Conservation (phyloP, 169 alveolate species). For the Toxoplasma gondii region DNA sequence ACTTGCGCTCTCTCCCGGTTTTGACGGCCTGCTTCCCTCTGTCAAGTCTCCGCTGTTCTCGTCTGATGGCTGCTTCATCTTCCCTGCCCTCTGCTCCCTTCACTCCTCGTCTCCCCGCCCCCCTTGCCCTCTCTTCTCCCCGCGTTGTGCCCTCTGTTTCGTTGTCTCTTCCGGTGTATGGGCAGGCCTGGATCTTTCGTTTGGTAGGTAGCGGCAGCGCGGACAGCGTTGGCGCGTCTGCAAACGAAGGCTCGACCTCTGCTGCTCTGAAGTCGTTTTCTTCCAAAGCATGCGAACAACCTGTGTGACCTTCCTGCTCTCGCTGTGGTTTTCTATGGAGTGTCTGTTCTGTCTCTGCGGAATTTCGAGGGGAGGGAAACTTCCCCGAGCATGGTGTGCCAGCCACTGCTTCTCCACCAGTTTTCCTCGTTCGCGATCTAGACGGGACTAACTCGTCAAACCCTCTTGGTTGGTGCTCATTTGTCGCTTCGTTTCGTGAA, state of each 20-base stretch:
- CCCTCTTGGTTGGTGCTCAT: too few relatives aligned
- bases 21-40: not conserved
- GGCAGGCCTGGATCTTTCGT: not conserved
- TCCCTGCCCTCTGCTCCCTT: not conserved
- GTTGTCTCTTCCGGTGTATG: not conserved
- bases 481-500: too few relatives aligned
- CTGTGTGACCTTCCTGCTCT: too few relatives aligned
- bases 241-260: not conserved
- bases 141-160: not conserved
- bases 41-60: not conserved
- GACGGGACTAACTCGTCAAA: too few relatives aligned
- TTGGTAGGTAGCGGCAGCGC: not conserved
- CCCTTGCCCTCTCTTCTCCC: not conserved
- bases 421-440: too few relatives aligned
- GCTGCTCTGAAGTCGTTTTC: not conserved
- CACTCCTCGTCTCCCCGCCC: not conserved
- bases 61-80: not conserved
- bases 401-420: too few relatives aligned
- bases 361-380: too few relatives aligned
- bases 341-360: too few relatives aligned
- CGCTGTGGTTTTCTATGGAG: too few relatives aligned
- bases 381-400: too few relatives aligned
- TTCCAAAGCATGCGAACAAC: not conserved
- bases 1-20: not conserved
- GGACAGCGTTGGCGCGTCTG: not conserved